Evolutionary conservation across 495 filamentous ascomycete genomes (phyloP), one percentile per base, ranked within the genome.

Genomic region (Talaromyces liani): DNA sequence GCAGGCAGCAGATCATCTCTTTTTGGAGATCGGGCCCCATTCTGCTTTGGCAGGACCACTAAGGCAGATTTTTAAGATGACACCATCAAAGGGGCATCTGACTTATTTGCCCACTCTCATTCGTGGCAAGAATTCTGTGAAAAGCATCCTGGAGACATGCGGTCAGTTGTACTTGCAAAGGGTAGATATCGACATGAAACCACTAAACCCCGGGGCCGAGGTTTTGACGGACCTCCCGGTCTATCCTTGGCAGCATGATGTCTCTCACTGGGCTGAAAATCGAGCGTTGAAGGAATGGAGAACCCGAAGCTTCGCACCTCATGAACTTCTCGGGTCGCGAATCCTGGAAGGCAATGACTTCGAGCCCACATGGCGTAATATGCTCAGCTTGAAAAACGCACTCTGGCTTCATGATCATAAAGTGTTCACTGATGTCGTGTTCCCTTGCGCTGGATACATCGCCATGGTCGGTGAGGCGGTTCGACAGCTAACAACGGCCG

Each of bases 291-390:
- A 68, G 36, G 75, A 81, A 24, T 82, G 82, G 71, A 73, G 83
- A 4, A 67, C 76, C 18, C 81, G 80, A 58, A 70, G 75, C 6
- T 75, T 71, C 63, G 70, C 70, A 20, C 72, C 77, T 18, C 82
- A 82, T 63, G 75, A 78, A 31, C 61, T 84, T 1, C 69, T 87
- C 0, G 84, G 84, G 0, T 67, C 66, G 1, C 67, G 77, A 3
- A 67, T 75, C 0, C 64, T 73, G 3, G 81, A 77, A 61, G 77
- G 70, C 0, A 75, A 68, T 20, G 67, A 76, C 3, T 36, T 36
- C 33, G 76, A 82, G 55, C 82, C 82, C 2, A 72, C 68, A 0
- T 87, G 84, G 83, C 70, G 82, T 31, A 83, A 82, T 65, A 31
- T 81, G 0, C 33, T 87, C 6, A 64, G 66, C 0, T 58, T 78